Base-by-base conservation (phyloP, 345 rosid species). In the Pistacia integerrima region DNA sequence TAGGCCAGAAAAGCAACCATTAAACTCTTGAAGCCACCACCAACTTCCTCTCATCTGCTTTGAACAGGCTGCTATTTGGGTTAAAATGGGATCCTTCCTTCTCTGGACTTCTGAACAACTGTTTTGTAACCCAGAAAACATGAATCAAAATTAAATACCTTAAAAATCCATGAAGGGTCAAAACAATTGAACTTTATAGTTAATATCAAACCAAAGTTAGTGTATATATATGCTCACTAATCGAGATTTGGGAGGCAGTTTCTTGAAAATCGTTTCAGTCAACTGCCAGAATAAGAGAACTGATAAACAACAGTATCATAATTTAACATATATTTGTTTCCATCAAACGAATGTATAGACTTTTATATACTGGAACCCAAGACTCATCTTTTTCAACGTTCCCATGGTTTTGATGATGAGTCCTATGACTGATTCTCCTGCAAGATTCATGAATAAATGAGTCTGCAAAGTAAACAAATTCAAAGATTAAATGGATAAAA, bases 71-170 rank as follows among this genome's bases (percentile, higher is more conserved):
- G 75, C 99, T 89, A 73, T 86, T 70, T 18, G 99, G 98, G 66
- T 88, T 82, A 86, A 87, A 95, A 69, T 95, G 99, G 44, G 99
- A 93, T 5, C 99, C 99, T 74, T 86, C 85, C 84, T 95, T 95
- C 28, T 98, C 99, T n/a, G 99, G 99, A 82, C 96, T 90, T 85
- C 99, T 79, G 52, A 74, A 33, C 91, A 91, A 91, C 99, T 95
- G 88, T 54, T 36, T 51, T 41, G 46, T 41, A 41, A 13, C 28
- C 48, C 74, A 12, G 20, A 28, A 12, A n/a, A 13, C 5, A 51
- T 58, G 17, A 46, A 4, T 46, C 9, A 35, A 55, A 59, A 11
- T 56, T 73, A 55, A 69, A 36, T 22, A 18, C 55, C 16, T 30
- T 30, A 30, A 30, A 30, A 30, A 36, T 5, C 22, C n/a, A 35